Conservation (phyloP, 2,329 filamentous ascomycete species). For the Metarhizium anisopliae region DNA sequence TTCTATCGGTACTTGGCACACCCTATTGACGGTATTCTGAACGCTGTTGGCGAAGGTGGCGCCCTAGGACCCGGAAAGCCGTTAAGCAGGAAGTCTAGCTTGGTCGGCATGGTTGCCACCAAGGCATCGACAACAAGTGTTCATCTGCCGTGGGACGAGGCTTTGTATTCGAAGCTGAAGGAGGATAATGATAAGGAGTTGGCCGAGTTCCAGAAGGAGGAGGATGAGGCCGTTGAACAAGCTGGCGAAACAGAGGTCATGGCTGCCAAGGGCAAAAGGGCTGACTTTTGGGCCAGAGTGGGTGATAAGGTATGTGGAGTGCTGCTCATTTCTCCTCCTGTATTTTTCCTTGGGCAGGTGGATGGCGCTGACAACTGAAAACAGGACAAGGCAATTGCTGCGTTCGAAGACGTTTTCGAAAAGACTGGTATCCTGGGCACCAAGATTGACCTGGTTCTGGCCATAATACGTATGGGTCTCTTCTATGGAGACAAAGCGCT, state of each 20-base stretch:
- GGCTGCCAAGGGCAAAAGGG: constrained; percentile 85
- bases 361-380: neutral
- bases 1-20: constrained; percentile 80
- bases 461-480: constrained; percentile 88
- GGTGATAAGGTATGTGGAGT: constrained; percentile 71
- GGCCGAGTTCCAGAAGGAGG: constrained; percentile 70
- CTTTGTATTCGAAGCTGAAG: constrained; percentile 68
- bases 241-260: constrained; percentile 93
- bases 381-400: constrained; percentile 87
- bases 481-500: constrained; percentile 92
- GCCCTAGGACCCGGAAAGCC: constrained; percentile 44
- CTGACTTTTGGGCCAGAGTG: constrained; percentile 91
- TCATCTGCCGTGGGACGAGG: constrained; percentile 83
- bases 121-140: constrained; percentile 55
- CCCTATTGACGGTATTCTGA: constrained; percentile 73
- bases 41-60: constrained; percentile 58
- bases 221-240: constrained; percentile 91
- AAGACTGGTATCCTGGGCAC: constrained; percentile 95
- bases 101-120: constrained; percentile 67
- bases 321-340: no score
- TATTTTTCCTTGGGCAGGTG: neutral
- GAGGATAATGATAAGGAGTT: constrained; percentile 72
- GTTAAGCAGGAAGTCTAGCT: constrained; percentile 59
- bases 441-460: constrained; percentile 94
- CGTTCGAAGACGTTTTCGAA: constrained; percentile 88